phyloP scores from a whole-genome alignment of 2,329 filamentous ascomycete genomes.

The Helotiales sp. region DNA sequence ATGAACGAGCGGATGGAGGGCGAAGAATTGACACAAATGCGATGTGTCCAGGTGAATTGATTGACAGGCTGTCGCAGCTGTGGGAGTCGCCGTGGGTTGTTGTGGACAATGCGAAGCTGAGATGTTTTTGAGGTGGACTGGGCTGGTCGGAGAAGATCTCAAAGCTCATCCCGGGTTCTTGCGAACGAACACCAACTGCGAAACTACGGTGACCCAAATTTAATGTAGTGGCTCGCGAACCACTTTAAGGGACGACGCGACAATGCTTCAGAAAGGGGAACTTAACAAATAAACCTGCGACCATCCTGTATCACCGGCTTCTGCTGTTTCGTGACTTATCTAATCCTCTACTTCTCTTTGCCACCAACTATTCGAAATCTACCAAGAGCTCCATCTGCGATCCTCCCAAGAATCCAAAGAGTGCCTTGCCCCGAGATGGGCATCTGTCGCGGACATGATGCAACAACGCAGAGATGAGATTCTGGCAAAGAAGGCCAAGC shows the following conservation, averaged over 20 bases:
- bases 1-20: constrained; percentile 22
- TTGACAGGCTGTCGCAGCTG: constrained; percentile 37
- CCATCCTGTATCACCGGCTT: not conserved
- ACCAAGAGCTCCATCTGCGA: not conserved
- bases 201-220: constrained; percentile 19
- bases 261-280: constrained; percentile 2
- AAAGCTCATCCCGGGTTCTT: constrained; percentile 21
- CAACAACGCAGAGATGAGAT: constrained; percentile 93
- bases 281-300: not conserved
- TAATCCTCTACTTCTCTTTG: not conserved
- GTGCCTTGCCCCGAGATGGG: constrained; percentile 34
- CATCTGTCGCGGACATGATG: constrained; percentile 50
- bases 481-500: constrained; percentile 93
- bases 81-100: constrained; percentile 28
- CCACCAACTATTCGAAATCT: constrained; percentile 7
- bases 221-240: constrained; percentile 8
- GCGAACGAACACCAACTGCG: not conserved
- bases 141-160: constrained; percentile 19
- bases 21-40: constrained; percentile 20
- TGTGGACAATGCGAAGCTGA: constrained; percentile 33
- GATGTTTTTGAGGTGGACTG: constrained; percentile 27
- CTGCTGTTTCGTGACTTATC: not conserved
- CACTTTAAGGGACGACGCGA: constrained; percentile 19
- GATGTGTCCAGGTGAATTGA: constrained; percentile 34
- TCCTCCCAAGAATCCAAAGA: not conserved